phyloP scores from a whole-genome alignment of 495 filamentous ascomycete species.

The Bryoglossum gracile region DNA sequence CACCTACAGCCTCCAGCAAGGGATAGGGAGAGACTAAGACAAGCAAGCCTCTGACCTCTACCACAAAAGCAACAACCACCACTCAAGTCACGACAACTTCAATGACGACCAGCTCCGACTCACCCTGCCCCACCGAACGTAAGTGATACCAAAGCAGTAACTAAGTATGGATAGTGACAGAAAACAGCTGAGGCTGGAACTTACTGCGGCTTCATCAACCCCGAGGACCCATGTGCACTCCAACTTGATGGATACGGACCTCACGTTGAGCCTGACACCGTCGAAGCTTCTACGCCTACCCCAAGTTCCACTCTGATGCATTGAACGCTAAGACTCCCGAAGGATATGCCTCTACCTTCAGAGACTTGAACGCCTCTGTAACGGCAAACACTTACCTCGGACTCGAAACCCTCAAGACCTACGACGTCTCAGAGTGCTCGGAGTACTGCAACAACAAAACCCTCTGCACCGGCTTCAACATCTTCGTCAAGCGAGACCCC shows the following conservation, averaged over 20 bases:
- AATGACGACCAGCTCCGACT: too few species aligned
- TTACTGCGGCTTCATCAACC: too few species aligned
- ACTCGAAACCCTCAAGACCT: constrained; percentile 32
- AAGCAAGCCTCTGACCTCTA: neutral
- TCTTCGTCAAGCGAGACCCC: constrained; percentile 42
- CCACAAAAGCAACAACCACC: too few species aligned
- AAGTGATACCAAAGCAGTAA: too few species aligned
- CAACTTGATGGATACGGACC: constrained; percentile 35
- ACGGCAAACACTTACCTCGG: constrained; percentile 38
- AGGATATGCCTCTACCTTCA: constrained; percentile 34
- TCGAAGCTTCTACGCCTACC: constrained; percentile 25
- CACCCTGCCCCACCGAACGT: too few species aligned
- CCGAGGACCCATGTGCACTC: too few species aligned
- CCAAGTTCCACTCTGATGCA: constrained; percentile 18
- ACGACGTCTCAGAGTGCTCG: constrained; percentile 34
- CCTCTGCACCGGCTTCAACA: constrained; percentile 36
- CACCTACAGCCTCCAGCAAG: neutral
- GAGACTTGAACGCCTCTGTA: constrained; percentile 30
- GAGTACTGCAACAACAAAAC: constrained; percentile 27
- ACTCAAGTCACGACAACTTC: too few species aligned
- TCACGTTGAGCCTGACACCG: constrained; percentile 28
- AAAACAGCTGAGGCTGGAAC: too few species aligned
- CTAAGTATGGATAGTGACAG: too few species aligned
- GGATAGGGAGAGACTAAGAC: neutral
- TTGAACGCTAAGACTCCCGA: constrained; percentile 27